Conservation (phyloP, 176 grass and related monocot genomes). For the Aegilops tauschii region DNA sequence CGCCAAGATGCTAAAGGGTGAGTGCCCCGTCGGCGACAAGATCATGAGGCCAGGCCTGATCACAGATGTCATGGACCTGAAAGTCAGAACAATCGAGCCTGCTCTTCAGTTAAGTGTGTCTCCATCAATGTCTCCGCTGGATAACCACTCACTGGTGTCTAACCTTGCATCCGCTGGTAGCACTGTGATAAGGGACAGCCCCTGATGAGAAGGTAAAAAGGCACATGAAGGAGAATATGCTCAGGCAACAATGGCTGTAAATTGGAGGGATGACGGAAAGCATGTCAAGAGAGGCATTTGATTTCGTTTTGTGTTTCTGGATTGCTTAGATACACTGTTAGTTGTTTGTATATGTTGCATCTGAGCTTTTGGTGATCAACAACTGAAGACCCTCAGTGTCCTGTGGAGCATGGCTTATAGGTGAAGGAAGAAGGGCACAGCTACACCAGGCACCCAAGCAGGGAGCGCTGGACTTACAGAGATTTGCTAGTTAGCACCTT, state of each 20-base stretch:
- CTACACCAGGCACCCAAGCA: background rate
- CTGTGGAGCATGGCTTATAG: background rate
- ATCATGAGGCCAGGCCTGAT: conserved; percentile 84
- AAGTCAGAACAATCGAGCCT: conserved; percentile 47
- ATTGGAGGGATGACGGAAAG: background rate
- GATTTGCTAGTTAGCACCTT: background rate
- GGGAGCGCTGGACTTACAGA: background rate
- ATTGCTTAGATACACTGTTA: conserved; percentile 8
- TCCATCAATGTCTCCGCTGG: conserved; percentile 31
- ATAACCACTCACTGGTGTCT: conserved; percentile 34
- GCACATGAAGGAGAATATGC: background rate
- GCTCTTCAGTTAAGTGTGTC: background rate
- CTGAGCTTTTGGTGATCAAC: background rate
- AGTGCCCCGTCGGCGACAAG: conserved; percentile 27
- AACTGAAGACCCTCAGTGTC: background rate
- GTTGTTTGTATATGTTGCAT: background rate
- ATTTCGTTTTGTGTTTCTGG: background rate
- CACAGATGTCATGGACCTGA: conserved; percentile 83
- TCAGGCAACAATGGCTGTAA: background rate
- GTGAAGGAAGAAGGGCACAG: background rate
- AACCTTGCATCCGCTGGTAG: conserved; percentile 43
- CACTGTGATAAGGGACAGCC: conserved; percentile 30
- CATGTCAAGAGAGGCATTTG: background rate
- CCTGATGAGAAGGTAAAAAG: background rate
- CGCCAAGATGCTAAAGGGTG: conserved; percentile 52